Base-by-base conservation (phyloP, 2,329 filamentous ascomycete species). In the Gaeumannomyces tritici region DNA sequence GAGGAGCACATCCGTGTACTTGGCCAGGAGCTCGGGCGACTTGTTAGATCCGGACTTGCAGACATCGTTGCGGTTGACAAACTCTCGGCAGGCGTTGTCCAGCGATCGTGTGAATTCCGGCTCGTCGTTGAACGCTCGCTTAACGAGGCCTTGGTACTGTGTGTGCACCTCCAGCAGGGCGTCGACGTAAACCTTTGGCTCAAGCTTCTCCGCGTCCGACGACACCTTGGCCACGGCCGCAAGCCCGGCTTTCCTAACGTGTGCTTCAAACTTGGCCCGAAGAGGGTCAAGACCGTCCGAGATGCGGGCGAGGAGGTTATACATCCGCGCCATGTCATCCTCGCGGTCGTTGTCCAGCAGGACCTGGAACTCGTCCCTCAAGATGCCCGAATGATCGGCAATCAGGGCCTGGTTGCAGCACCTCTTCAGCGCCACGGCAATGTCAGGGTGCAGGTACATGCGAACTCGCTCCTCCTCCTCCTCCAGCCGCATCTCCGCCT, bases 161-260 rank as follows among this genome's bases (percentile, higher is more conserved):
- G 89, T 91, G 76, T 99, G 93, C 2, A 96, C 93, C 72, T 97
- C 93, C 28, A 99, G 85, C 27, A 99, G 81, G 31, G 95, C 91
- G 73, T 98, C 93, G 57, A 99, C 93, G 71, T 99, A 99, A 60
- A 96, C 86, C 80, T 97, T 98, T 11, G 95, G 95, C 73, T 99
- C 95, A 57, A 98, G 83, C 73, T 88, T 91, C 65, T 98, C 93
- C 27, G 90, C 90, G 65, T 95, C 91, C 0, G 89, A 85, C 8
- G 93, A 88, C 58, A 98, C 89, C 80, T 97, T 98, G 69, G 95
- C 87, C 24, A 98, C 91, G 0, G 95, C 93, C 51, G 88, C 84
- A 64, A 96, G 79, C 66, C 95, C 95, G 51, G 93, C 93, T 70
- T 93, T 95, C 54, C 93, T 83, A 27, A 99, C 95, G 70, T 99